phyloP scores from a whole-genome alignment of 1,284 basidiomycete species.

The Moniliella sp. region DNA sequence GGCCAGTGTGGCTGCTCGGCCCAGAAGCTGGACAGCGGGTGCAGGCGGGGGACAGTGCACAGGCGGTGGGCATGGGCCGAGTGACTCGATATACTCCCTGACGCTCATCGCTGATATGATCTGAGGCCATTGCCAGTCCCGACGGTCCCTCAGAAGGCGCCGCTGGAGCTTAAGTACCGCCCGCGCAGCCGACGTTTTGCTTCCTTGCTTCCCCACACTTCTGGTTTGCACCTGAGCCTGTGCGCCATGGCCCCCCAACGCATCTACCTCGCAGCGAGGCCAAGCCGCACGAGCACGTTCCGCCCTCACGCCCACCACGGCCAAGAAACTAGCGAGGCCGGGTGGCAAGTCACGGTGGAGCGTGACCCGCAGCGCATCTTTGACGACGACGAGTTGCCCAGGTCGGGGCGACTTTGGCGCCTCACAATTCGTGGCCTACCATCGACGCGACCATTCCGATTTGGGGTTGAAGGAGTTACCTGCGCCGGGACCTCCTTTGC shows the following conservation, averaged over 20 bases:
- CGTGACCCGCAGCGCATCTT: constrained; percentile 86
- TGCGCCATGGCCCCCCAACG: constrained; percentile 13
- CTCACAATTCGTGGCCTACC: constrained; percentile 68
- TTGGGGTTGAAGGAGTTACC: constrained; percentile 81
- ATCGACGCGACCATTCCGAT: constrained; percentile 59
- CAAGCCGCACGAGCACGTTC: constrained; percentile 50
- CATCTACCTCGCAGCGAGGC: constrained; percentile 30
- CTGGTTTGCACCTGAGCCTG: too few species aligned
- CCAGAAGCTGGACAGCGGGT: too few species aligned
- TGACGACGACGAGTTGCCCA: constrained; percentile 61
- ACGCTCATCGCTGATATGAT: too few species aligned
- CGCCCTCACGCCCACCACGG: constrained; percentile 76
- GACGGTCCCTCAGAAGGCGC: too few species aligned
- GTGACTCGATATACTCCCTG: too few species aligned
- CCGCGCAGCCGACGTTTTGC: too few species aligned
- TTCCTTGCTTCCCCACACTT: too few species aligned
- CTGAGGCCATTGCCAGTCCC: too few species aligned
- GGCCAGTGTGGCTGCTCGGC: too few species aligned
- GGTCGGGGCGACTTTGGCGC: constrained; percentile 68
- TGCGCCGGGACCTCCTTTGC: constrained; percentile 36
- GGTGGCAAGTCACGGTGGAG: constrained; percentile 79
- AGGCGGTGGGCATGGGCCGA: too few species aligned
- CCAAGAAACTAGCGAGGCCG: constrained; percentile 65
- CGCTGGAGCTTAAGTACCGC: too few species aligned
- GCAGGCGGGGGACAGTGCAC: too few species aligned